Base-by-base conservation (phyloP, 805 yeast genomes). In the Saturnispora serradocipensis region DNA sequence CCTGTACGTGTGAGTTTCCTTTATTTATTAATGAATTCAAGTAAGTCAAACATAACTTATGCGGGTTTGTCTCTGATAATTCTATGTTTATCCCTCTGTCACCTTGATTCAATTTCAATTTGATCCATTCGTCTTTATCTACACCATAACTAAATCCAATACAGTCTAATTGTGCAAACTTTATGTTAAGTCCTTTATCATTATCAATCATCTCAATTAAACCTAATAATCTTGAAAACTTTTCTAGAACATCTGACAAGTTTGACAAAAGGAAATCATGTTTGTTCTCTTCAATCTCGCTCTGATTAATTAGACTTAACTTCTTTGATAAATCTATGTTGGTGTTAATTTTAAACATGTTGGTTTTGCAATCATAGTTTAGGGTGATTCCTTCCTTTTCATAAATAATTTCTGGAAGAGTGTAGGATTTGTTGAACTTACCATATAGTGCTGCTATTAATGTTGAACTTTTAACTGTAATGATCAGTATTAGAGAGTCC, bases 361-460 rank as follows among this genome's bases (percentile, higher is more conserved):
- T 61, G 3, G 62, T 56, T 5, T 49, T 46, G 1, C 63, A 62
- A 36, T 56, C 54, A 48, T 65, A 53, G 27, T 58, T 51, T 34
- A 66, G 58, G 2, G 60, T 55, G 24, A 60, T 59, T 35, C 58
- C 57, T 24, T 58, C 63, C 46, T 64, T 66, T 3, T 48, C 53
- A 47, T 61, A 65, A 8, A 61, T 54, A 11, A 64, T 61, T 27
- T 57, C 51, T 1, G 66, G 66, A 11, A 64, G 48, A 44, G 59
- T 58, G 24, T 63, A 54, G 3, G 57, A 50, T 18, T 51, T 54
- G 34, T 54, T 56, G 7, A 69, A 54, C 53, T 65, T 68, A 7
- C 74, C 73, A 53, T 60, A 67, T 27, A 69, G 57, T 30, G 56
- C 59, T n/a, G 70, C 63, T 34, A 65, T 61, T 48, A 71, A 58